These are phyloP conservation scores for Boletus eberwhitei DNA, from an alignment of 768 basidiomycete species.

Conservation along the genomic window DNA sequence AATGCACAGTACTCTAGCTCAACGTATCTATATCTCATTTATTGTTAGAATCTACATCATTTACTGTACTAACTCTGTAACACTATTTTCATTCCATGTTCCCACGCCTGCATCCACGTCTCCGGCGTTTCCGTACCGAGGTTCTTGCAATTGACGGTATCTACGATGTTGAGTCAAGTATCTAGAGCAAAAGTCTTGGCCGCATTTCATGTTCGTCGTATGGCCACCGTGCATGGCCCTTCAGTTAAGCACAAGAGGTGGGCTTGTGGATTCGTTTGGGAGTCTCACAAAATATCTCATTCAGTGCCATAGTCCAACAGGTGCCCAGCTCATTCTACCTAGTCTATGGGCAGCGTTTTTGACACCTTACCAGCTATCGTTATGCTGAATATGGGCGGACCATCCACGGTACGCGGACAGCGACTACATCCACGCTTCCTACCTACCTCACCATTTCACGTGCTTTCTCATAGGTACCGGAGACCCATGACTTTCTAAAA, in stretches of 20 bases:
- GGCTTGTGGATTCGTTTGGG: background rate
- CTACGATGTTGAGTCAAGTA: conserved; percentile 30
- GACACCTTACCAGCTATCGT: conserved; percentile 63
- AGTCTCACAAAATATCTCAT: conserved; percentile 11
- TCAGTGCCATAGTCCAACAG: conserved; percentile 53
- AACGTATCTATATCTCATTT: conserved; percentile 6
- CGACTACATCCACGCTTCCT: background rate
- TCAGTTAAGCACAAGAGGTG: conserved; percentile 44
- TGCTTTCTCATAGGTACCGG: conserved; percentile 59
- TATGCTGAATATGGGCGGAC: conserved; percentile 99
- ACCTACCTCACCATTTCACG: conserved; percentile 9
- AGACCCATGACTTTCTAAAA: conserved; percentile 90
- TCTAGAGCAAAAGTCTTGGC: conserved; percentile 15
- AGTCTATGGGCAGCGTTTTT: background rate
- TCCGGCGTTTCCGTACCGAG: background rate
- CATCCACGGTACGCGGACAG: conserved; percentile 68
- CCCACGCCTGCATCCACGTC: background rate
- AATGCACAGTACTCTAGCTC: background rate
- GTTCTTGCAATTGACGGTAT: too few species aligned
- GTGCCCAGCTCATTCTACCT: conserved; percentile 30
- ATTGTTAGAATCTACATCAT: background rate
- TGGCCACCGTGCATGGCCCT: conserved; percentile 44
- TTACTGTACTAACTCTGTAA: background rate
- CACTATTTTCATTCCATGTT: background rate
- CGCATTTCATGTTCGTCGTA: conserved; percentile 35